A percentile compares a stretch with the other conserved stretches of the same genome.
Evolutionary conservation across 352 stramenopile species (phyloP).

Genomic region (Globisporangium carolinianum): DNA sequence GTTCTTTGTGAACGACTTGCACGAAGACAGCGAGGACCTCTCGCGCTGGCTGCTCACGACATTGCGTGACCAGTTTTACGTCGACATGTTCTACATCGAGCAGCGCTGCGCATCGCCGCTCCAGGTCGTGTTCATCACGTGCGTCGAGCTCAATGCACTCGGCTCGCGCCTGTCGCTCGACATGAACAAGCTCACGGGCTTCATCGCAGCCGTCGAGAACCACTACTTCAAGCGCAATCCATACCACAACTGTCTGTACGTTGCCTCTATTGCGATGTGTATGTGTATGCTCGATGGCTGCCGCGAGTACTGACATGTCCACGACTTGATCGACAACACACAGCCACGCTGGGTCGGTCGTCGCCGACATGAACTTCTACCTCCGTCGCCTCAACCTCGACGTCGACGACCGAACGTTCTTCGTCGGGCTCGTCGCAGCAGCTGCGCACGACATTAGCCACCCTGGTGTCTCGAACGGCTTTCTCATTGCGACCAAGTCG

Average conservation of each 20-base stretch:
- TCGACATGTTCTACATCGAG: slow-evolving; percentile 63
- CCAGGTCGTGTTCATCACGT: slow-evolving; percentile 48
- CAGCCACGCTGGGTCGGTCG: slow-evolving; percentile 54
- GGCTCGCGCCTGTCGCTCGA: slow-evolving; percentile 34
- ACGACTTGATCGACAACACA: background rate
- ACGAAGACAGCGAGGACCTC: slow-evolving; percentile 24
- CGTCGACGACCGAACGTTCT: slow-evolving; percentile 42
- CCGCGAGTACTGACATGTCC: background rate
- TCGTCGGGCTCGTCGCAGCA: slow-evolving; percentile 73
- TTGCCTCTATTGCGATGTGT: slow-evolving; percentile 5
- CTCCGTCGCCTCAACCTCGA: slow-evolving; percentile 49
- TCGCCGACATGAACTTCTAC: slow-evolving; percentile 64
- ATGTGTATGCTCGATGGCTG: background rate
- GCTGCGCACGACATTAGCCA: slow-evolving; percentile 91
- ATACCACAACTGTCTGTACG: slow-evolving; percentile 69
- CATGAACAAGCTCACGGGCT: slow-evolving; percentile 31
- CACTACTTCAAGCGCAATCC: slow-evolving; percentile 57
- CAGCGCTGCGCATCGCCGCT: slow-evolving; percentile 32
- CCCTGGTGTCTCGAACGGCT: slow-evolving; percentile 88
- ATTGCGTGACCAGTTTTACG: slow-evolving; percentile 47
- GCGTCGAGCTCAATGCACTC: slow-evolving; percentile 50
- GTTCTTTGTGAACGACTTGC: slow-evolving; percentile 15
- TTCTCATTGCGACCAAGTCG: slow-evolving; percentile 82
- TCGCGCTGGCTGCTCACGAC: slow-evolving; percentile 44
- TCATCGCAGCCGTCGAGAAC: slow-evolving; percentile 49